Conservation (phyloP, 75 land plant species). For the Larix kaempferi region DNA sequence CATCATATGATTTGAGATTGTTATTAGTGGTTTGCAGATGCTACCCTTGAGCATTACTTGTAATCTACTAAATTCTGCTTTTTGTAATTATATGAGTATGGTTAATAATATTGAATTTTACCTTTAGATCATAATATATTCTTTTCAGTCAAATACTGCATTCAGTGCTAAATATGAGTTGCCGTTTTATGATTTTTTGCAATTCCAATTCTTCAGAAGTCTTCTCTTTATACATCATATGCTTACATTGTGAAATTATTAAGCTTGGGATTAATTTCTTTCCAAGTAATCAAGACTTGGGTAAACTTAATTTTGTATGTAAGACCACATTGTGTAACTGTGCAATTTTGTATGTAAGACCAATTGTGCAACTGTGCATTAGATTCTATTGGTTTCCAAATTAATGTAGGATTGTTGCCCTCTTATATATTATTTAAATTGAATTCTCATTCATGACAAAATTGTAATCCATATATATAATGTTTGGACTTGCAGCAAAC, state of each 20-base stretch:
- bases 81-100: not conserved
- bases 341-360: no score
- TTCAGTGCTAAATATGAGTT: no score
- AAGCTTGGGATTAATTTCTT: no score
- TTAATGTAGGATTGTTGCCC: not conserved
- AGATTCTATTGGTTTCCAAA: not conserved
- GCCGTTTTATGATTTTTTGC: no score
- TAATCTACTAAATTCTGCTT: not conserved
- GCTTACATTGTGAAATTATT: no score
- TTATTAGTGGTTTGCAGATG: not conserved
- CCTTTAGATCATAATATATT: not conserved
- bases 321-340: no score
- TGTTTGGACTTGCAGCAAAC: not conserved
- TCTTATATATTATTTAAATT: not conserved
- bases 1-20: not conserved
- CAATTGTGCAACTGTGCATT: not conserved
- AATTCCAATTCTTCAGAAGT: no score
- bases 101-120: not conserved
- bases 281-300: no score
- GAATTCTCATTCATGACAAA: not conserved
- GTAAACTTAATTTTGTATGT: no score
- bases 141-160: no score
- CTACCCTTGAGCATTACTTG: not conserved
- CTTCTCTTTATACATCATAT: no score
- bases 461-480: not conserved